Percentiles rank a stretch among this genome's conserved stretches.
Conservation (phyloP, 306 rosid genomes). For the Spatholobus suberectus region DNA sequence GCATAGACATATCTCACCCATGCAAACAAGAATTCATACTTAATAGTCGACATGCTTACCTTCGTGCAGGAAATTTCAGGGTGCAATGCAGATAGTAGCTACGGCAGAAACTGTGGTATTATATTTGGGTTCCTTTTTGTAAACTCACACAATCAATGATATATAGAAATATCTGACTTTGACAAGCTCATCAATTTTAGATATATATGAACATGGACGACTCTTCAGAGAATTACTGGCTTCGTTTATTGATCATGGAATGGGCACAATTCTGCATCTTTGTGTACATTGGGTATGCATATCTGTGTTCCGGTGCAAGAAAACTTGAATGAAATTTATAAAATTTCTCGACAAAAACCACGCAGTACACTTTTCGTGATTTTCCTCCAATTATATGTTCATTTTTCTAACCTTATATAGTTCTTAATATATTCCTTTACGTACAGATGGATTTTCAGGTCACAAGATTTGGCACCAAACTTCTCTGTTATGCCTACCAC, state of each 20-base stretch:
- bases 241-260: conserved; percentile 86
- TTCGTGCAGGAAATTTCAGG: conserved; percentile 83
- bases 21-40: conserved; percentile 28
- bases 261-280: conserved; percentile 90
- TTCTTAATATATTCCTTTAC: conserved; percentile 26
- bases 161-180: background rate
- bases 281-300: conserved; percentile 85
- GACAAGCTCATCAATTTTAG: conserved; percentile 52
- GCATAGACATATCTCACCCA: background rate
- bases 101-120: conserved; percentile 85
- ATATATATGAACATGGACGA: conserved; percentile 76
- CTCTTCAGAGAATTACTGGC: conserved; percentile 82
- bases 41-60: conserved; percentile 32
- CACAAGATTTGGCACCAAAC: conserved; percentile 83
- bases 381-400: background rate
- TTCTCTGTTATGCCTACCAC: conserved; percentile 87
- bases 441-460: conserved; percentile 92
- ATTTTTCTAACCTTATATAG: conserved; percentile 14
- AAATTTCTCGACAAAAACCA: background rate
- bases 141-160: background rate
- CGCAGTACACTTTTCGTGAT: background rate
- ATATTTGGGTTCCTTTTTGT: conserved; percentile 33
- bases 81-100: conserved; percentile 97
- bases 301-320: conserved; percentile 15
- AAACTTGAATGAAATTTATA: conserved; percentile 14